phyloP scores from a whole-genome alignment of 371 early-diverging fungal species.

The Mortierella sp. region DNA sequence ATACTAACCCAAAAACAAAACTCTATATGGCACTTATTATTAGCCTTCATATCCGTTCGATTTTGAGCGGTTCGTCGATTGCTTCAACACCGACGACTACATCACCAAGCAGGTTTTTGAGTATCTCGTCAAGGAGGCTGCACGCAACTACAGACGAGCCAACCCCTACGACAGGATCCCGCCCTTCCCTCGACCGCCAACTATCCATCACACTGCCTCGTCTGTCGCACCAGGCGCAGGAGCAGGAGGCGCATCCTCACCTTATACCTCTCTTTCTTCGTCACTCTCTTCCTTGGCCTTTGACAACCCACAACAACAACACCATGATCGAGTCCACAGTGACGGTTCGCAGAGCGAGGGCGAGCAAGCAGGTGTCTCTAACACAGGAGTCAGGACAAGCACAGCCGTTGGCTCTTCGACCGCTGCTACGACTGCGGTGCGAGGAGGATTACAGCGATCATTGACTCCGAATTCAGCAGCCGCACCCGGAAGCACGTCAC shows the following conservation, averaged over 20 bases:
- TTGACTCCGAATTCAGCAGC: constrained; percentile 6
- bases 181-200: constrained; percentile 1
- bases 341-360: neutral
- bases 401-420: neutral
- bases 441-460: neutral
- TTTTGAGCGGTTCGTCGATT: constrained; percentile 29
- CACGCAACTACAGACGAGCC: constrained; percentile 14
- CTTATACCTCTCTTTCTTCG: constrained; percentile 9
- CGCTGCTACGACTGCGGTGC: neutral
- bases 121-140: constrained; percentile 23
- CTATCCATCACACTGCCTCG: constrained; percentile 6
- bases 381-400: neutral
- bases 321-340: neutral
- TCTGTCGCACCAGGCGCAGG: constrained; percentile 5
- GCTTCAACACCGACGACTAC: constrained; percentile 19
- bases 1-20: neutral
- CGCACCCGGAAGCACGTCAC: neutral
- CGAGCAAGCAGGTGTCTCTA: neutral
- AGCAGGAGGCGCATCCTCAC: constrained; percentile 10
- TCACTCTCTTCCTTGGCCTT: constrained; percentile 21
- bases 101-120: constrained; percentile 25
- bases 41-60: constrained; percentile 23
- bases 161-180: constrained; percentile 10
- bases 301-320: neutral
- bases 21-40: neutral